phyloP scores from a whole-genome alignment of 176 grass and related monocot species.

The Leersia perrieri region DNA sequence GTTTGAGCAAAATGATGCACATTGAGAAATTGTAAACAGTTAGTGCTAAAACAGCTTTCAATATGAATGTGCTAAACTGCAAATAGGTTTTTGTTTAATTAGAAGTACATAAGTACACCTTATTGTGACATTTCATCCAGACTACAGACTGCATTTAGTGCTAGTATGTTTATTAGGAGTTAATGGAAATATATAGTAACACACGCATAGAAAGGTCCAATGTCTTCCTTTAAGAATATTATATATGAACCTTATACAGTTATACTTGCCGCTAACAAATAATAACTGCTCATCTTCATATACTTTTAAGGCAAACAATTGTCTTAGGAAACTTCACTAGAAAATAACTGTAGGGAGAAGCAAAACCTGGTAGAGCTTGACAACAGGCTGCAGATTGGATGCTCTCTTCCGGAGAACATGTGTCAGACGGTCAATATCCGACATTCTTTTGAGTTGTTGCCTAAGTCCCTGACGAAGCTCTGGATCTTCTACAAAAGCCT shows the following conservation, averaged over 20 bases:
- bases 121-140: not conserved
- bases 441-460: slow-evolving; percentile 81
- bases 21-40: not conserved
- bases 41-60: not conserved
- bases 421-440: slow-evolving; percentile 72
- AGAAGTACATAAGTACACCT: not conserved
- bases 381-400: slow-evolving; percentile 78
- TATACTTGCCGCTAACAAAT: not conserved
- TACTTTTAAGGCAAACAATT: slow-evolving; percentile 20
- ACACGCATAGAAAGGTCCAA: slow-evolving; percentile 13
- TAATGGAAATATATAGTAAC: slow-evolving; percentile 21
- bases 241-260: not conserved
- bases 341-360: slow-evolving; percentile 14
- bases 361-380: slow-evolving; percentile 91
- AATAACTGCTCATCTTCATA: slow-evolving; percentile 22
- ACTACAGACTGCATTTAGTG: slow-evolving; percentile 5
- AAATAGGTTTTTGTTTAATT: not conserved
- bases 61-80: not conserved
- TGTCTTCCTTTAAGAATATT: not conserved
- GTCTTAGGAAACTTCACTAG: slow-evolving; percentile 4
- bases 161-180: slow-evolving; percentile 4
- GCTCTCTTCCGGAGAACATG: slow-evolving; percentile 64
- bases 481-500: slow-evolving; percentile 82
- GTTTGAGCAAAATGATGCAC: not conserved
- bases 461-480: slow-evolving; percentile 81